Conservation (phyloP, 441 rosid genomes). For the Jatropha podagrica region DNA sequence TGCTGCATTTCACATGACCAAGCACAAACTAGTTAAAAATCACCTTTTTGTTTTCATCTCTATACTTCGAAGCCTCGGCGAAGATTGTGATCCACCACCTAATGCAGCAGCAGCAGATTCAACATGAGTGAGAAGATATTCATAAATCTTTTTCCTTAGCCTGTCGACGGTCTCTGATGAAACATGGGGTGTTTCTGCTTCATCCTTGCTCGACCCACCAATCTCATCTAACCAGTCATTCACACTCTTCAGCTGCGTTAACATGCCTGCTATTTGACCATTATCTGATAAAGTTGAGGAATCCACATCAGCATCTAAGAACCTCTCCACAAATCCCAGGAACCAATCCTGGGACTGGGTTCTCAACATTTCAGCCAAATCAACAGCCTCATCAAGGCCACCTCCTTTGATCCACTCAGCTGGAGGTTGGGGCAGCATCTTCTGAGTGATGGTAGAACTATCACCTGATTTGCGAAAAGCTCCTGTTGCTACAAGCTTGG, state of each 20-base stretch:
- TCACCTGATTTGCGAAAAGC: constrained; percentile 62
- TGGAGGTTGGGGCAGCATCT: constrained; percentile 47
- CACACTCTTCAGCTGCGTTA: constrained; percentile 83
- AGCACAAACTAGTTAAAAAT: constrained; percentile 8
- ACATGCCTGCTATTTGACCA: constrained; percentile 84
- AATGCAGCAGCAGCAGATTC: constrained; percentile 97
- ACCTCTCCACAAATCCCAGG: constrained; percentile 77
- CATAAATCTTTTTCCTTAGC: constrained; percentile 90
- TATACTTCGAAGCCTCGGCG: constrained; percentile 35
- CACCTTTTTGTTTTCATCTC: constrained; percentile 56
- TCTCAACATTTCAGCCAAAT: constrained; percentile 68
- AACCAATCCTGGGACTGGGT: constrained; percentile 92
- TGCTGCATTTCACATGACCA: neutral
- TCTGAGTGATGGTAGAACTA: constrained; percentile 37
- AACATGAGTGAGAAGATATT: constrained; percentile 91
- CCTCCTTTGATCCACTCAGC: constrained; percentile 74
- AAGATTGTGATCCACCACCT: constrained; percentile 65
- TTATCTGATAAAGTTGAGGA: constrained; percentile 64
- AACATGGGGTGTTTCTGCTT: constrained; percentile 46
- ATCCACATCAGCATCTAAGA: constrained; percentile 78
- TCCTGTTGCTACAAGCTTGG: constrained; percentile 78
- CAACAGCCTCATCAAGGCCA: constrained; percentile 70
- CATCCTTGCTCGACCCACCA: constrained; percentile 59
- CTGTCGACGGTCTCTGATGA: constrained; percentile 65
- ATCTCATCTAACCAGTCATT: constrained; percentile 89